A percentile compares a stretch with the other conserved stretches of the same genome.
These are phyloP conservation scores for Cryptococcus neoformans DNA, from an alignment of 1,284 basidiomycete genomes.

Conservation along the genomic window DNA sequence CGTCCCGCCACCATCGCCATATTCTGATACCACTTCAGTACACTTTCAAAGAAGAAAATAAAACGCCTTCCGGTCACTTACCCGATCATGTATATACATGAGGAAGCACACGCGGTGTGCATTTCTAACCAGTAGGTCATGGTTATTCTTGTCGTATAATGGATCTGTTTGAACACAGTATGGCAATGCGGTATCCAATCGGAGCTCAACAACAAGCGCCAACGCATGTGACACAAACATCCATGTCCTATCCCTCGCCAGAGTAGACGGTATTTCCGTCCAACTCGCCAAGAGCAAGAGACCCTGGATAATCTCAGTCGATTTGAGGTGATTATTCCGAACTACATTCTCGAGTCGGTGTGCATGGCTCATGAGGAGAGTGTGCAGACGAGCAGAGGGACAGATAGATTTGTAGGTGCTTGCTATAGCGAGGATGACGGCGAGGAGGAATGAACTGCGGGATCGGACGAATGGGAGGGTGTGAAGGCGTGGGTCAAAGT, in stretches of 20 bases:
- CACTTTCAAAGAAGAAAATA: not conserved
- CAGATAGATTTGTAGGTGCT: slow-evolving; percentile 12
- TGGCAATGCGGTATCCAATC: slow-evolving; percentile 17
- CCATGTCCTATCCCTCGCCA: slow-evolving; percentile 19
- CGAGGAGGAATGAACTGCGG: slow-evolving; percentile 16
- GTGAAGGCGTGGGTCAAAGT: slow-evolving; percentile 22
- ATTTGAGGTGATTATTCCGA: slow-evolving; percentile 19
- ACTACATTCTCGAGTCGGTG: slow-evolving; percentile 9
- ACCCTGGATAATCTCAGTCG: slow-evolving; percentile 19
- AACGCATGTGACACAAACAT: slow-evolving; percentile 18
- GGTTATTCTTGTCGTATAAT: slow-evolving; percentile 3
- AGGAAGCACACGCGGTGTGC: slow-evolving; percentile 16
- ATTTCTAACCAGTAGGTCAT: slow-evolving; percentile 17
- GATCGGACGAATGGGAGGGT: slow-evolving; percentile 14
- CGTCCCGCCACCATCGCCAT: slow-evolving; percentile 24
- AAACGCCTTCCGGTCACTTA: slow-evolving; percentile 13
- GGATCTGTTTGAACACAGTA: slow-evolving; percentile 17
- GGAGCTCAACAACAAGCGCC: slow-evolving; percentile 14
- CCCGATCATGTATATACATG: slow-evolving; percentile 19
- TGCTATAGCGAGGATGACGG: slow-evolving; percentile 15
- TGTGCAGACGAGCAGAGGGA: slow-evolving; percentile 11
- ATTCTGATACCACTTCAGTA: slow-evolving; percentile 5
- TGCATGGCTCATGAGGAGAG: slow-evolving; percentile 11
- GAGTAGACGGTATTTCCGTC: slow-evolving; percentile 11
- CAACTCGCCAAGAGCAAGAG: slow-evolving; percentile 17